Conservation (phyloP, 2,329 filamentous ascomycete genomes). For the Nemania abortiva region DNA sequence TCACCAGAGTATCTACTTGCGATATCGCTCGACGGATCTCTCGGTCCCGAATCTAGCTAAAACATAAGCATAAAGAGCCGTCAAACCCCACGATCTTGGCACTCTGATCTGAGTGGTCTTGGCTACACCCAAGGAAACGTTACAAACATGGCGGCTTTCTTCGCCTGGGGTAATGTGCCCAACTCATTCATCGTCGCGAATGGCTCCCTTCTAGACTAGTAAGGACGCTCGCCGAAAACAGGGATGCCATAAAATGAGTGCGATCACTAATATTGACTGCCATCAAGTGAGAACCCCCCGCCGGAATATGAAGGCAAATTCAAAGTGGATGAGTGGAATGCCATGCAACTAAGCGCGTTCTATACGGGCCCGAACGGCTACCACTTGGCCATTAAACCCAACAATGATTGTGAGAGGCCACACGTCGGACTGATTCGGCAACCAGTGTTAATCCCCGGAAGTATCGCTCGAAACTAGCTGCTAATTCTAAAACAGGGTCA, state of each 20-base stretch:
- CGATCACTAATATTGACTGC: not conserved
- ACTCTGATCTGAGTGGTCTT: no score
- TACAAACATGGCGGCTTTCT: conserved; percentile 35
- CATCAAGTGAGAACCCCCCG: conserved; percentile 25
- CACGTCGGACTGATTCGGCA: not conserved
- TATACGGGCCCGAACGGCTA: conserved; percentile 27
- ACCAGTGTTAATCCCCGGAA: not conserved
- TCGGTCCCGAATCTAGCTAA: not conserved
- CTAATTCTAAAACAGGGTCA: conserved; percentile 20
- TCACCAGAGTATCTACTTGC: not conserved
- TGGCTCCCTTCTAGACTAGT: conserved; percentile 34
- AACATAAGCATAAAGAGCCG: not conserved
- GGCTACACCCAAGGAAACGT: not conserved
- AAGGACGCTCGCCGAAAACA: not conserved
- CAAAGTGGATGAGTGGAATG: conserved; percentile 32
- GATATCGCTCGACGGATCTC: not conserved
- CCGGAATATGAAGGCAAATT: conserved; percentile 30
- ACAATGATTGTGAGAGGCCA: conserved; percentile 20
- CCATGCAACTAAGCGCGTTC: conserved; percentile 24
- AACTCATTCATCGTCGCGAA: conserved; percentile 33
- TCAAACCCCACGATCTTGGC: not conserved
- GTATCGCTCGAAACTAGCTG: not conserved
- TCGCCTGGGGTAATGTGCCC: conserved; percentile 32
- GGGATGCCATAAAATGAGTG: not conserved
- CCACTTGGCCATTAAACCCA: conserved; percentile 20